Evolutionary conservation across 306 rosid species (phyloP), one percentile per base, ranked within the genome.

Genomic region (Fragaria vesca): DNA sequence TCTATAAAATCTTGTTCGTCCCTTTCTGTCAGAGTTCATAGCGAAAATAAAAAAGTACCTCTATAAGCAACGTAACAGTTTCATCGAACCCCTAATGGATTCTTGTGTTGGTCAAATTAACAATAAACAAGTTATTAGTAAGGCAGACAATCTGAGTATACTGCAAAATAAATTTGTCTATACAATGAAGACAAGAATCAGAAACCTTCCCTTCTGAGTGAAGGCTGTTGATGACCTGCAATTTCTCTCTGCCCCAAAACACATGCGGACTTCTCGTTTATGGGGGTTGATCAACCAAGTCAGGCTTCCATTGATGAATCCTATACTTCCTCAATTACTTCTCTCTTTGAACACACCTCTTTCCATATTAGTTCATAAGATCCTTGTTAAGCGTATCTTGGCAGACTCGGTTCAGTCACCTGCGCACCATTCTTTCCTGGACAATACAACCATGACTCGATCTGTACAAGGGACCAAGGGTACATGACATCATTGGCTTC

Each of bases 171-270:
- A 34, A 16, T 34, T 65, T 65, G 24, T 65, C 24, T 6, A 34
- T 66, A 20, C n/a, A 42, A 34, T 66, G 71, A 34, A 42, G 51
- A 68, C 72, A 68, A 42, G 72, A 42, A 2, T 11, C 72, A 9
- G 66, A 57, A 30, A 65, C 6, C 71, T 40, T 21, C 72, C 51
- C 72, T 42, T 42, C 52, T 42, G 72, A 47, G 87, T 80, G 83
- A 82, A 76, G 80, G 84, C 87, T 90, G 88, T 90, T 86, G 86
- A 86, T 36, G 72, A 36, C 68, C 89, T 84, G 89, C 47, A 38
- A 38, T 76, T 84, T 13, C 85, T 11, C 85, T 76, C 90, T 89
- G 93, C 77, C 86, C 83, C 89, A 87, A 51, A 83, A 90, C 96
- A 90, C 92, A 83, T 87, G 96, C 90, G 70, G 47, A 36, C 80